Percentiles rank a stretch among this genome's conserved stretches.
Evolutionary conservation across 108 stramenopile species (phyloP).

Genomic region (Mediolabrus comicus): DNA sequence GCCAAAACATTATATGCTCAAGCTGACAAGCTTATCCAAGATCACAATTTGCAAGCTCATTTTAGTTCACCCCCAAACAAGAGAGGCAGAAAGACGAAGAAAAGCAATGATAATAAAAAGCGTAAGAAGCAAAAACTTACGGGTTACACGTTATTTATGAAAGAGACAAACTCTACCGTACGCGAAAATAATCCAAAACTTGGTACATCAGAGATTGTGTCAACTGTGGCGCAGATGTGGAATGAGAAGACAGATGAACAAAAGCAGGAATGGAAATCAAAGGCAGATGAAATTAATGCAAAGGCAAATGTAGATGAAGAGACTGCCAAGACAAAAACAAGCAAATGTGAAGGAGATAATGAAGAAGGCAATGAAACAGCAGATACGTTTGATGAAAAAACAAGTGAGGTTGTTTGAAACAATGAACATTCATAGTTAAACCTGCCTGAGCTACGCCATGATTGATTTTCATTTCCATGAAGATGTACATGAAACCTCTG

Average conservation of each 20-base stretch:
- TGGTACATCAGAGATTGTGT: neutral
- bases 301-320: neutral
- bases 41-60: neutral
- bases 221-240: neutral
- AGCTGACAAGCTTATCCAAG: neutral
- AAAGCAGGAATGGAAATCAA: neutral
- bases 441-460: too few species aligned
- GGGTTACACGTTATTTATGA: neutral
- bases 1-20: neutral
- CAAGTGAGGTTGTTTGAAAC: neutral
- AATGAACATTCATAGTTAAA: too few species aligned
- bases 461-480: neutral
- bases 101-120: neutral
- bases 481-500: too few species aligned
- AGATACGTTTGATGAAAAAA: neutral
- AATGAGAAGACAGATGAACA: neutral
- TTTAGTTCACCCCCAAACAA: neutral
- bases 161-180: neutral
- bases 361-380: neutral
- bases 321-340: neutral
- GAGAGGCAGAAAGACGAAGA: neutral
- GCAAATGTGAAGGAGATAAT: neutral
- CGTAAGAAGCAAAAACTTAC: neutral
- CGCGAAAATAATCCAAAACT: neutral
- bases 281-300: neutral